These are phyloP conservation scores for Candida dubliniensis DNA, from an alignment of 1,139 yeast genomes.

Conservation along the genomic window DNA sequence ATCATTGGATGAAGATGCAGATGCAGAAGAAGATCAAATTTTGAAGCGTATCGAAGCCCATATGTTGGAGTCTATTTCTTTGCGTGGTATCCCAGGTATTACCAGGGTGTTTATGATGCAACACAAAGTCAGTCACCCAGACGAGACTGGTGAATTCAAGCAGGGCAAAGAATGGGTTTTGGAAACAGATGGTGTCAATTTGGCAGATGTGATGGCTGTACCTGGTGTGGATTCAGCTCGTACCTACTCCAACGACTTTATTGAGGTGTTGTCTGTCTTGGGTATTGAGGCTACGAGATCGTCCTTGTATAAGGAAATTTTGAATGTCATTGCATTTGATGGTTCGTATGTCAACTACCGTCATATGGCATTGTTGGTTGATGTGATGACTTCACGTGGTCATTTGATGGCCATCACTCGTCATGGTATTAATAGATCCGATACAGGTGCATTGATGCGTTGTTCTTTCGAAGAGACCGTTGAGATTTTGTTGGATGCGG, in stretches of 20 bases:
- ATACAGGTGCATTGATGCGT: constrained; percentile 98
- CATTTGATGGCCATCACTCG: constrained; percentile 98
- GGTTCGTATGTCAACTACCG: constrained; percentile 99
- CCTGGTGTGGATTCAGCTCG: constrained; percentile 91
- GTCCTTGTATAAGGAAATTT: constrained; percentile 88
- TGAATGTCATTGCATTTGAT: constrained; percentile 97
- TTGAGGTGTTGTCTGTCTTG: constrained; percentile 88
- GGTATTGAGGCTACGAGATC: constrained; percentile 99
- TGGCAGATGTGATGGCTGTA: constrained; percentile 92
- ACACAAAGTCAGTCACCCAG: constrained; percentile 78
- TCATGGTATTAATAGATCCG: constrained; percentile 98
- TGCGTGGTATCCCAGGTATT: constrained; percentile 95
- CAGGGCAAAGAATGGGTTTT: constrained; percentile 96
- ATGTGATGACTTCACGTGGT: constrained; percentile 98
- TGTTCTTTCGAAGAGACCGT: constrained; percentile 99
- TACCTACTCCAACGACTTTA: constrained; percentile 93
- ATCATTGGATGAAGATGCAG: constrained; percentile 87
- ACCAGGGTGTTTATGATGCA: constrained; percentile 93
- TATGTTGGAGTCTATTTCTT: constrained; percentile 91
- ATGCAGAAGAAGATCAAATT: constrained; percentile 93
- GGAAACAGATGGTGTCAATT: constrained; percentile 97
- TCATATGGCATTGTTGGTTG: constrained; percentile 96
- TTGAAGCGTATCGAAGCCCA: constrained; percentile 93
- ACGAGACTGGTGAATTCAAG: constrained; percentile 79
- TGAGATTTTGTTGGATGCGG: constrained; percentile 95